Base-by-base conservation (phyloP, 2,329 filamentous ascomycete species). In the Alternaria conjuncta region DNA sequence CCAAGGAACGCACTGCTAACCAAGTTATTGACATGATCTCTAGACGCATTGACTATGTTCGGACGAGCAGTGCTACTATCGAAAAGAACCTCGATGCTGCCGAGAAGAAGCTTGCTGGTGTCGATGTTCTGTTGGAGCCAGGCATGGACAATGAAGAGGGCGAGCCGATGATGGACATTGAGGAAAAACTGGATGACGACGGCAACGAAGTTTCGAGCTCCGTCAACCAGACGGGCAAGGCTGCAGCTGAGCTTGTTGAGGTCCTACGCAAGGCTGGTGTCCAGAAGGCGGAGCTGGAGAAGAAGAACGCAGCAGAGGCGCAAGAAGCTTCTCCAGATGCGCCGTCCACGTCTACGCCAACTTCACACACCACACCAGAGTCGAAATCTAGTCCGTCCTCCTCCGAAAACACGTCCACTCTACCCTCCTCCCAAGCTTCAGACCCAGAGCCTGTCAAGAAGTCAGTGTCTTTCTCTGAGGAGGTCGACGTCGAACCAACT, bases 101-200 rank as follows among this genome's bases (percentile, higher is more conserved):
- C 7, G 90, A 97, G 78, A 86, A 90, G 65, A 91, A 91, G 73
- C 82, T 95, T 53, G 87, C 88, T 15, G 88, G 88, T 10, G 70
- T 72, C 59, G 60, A 85, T 90, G 11, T 84, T 21, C 36, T 88
- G 10, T 82, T 89, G 4, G 85, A 89, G 23, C 86, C 89, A 1
- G 88, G 89, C 57, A 84, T 86, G 47, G 84, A 83, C 56, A 89
- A 91, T 64, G 90, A 92, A 64, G 89, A 89, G 12, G 90, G 89
- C 1, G 83, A 94, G 55, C 92, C 94, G 0, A 87, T 98, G 62
- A 94, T 92, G 30, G 96, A 98, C 72, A 98, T 99, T 68, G 85
- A 93, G 58, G 96, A 99, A 80, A 89, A 97, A 81, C 84, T 98
- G 23, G 96, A 98, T 75, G 94, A 97, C 9, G 88, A 97, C 11